Evolutionary conservation across 495 filamentous ascomycete species (phyloP).

Genomic region (Podospora bellae-mahoneyi): DNA sequence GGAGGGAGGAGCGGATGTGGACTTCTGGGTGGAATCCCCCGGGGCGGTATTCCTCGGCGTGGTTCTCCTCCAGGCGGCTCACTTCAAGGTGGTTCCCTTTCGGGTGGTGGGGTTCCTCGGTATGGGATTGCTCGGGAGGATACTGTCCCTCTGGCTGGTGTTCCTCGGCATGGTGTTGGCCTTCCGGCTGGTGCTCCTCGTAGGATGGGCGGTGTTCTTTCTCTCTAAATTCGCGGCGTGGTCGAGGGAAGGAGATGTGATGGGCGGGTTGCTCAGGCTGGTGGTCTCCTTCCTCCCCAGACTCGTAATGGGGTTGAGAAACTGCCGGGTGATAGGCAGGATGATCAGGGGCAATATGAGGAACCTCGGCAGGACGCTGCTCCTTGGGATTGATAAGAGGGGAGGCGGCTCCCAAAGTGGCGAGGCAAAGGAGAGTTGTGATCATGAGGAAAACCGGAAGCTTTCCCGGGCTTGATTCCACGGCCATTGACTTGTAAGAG

Average conservation of each 20-base stretch:
- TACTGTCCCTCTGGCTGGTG: not conserved
- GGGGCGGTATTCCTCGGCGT: no score
- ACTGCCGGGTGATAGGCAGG: not conserved
- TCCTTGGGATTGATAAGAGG: not conserved
- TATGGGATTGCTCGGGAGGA: no score
- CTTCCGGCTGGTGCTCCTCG: no score
- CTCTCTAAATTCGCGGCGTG: not conserved
- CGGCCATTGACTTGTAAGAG: not conserved
- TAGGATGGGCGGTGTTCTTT: not conserved
- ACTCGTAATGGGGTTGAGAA: not conserved
- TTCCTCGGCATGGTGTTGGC: not conserved
- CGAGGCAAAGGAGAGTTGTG: not conserved
- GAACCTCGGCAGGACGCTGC: not conserved
- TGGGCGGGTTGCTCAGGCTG: not conserved
- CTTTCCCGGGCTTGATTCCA: not conserved
- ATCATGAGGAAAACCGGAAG: not conserved
- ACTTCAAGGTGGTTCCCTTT: no score
- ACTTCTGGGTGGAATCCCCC: not conserved
- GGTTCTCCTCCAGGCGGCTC: no score
- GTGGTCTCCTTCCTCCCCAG: not conserved
- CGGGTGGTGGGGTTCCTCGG: no score
- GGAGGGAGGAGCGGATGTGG: not conserved
- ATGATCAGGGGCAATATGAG: not conserved
- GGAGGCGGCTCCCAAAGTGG: not conserved
- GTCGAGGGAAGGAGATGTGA: not conserved